A percentile compares a stretch with the other conserved stretches of the same genome.
phyloP scores from a whole-genome alignment of 2,329 filamentous ascomycete genomes.

The Penicillium sp. region DNA sequence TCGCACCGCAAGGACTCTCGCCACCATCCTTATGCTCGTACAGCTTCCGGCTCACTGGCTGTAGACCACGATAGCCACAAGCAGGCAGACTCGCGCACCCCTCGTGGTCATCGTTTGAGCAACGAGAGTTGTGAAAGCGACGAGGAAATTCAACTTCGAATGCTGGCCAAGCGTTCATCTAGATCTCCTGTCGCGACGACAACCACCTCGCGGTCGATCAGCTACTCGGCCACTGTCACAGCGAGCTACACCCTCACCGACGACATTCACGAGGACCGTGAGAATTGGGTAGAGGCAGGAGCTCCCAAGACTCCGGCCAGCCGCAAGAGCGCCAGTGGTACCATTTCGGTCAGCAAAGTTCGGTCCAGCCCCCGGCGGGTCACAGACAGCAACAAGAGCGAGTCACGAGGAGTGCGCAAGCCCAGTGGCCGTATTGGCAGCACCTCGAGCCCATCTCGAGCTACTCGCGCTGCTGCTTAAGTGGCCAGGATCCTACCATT shows the following conservation, averaged over 20 bases:
- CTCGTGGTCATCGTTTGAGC: slow-evolving; percentile 61
- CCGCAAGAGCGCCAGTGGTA: slow-evolving; percentile 59
- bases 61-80: slow-evolving; percentile 41
- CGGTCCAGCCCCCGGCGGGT: slow-evolving; percentile 59
- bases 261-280: slow-evolving; percentile 68
- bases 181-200: slow-evolving; percentile 69
- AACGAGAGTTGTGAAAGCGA: slow-evolving; percentile 71
- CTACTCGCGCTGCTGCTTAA: slow-evolving; percentile 31
- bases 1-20: slow-evolving; percentile 75
- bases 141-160: slow-evolving; percentile 80
- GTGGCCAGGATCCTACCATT: slow-evolving; percentile 18
- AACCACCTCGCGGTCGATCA: slow-evolving; percentile 70
- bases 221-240: slow-evolving; percentile 75
- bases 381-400: slow-evolving; percentile 45
- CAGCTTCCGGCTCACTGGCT: slow-evolving; percentile 54
- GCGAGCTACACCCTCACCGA: slow-evolving; percentile 69
- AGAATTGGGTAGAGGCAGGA: slow-evolving; percentile 64
- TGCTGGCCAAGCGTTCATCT: slow-evolving; percentile 70
- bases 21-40: slow-evolving; percentile 73
- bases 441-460: slow-evolving; percentile 41
- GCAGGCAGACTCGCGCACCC: slow-evolving; percentile 54
- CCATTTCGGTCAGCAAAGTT: slow-evolving; percentile 67
- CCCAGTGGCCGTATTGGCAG: slow-evolving; percentile 55
- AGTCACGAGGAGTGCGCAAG: slow-evolving; percentile 52
- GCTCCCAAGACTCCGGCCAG: slow-evolving; percentile 61